Conservation (phyloP, 441 rosid species). For the Adansonia gregorii region DNA sequence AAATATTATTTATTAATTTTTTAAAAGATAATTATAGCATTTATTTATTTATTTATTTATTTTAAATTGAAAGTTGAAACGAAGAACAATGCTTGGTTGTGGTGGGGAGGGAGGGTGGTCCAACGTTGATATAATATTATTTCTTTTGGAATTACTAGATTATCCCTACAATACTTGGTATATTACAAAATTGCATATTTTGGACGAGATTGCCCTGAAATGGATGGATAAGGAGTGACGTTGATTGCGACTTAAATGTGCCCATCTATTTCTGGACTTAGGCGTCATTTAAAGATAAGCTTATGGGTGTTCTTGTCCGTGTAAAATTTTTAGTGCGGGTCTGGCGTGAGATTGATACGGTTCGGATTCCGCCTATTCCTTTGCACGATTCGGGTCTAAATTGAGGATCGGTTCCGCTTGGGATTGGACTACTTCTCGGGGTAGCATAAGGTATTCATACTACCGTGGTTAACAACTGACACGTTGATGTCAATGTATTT, state of each 20-base stretch:
- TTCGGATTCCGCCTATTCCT: constrained; percentile 21
- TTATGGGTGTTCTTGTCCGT: constrained; percentile 13
- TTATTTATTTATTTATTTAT: constrained; percentile 18
- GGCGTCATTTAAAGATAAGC: not conserved
- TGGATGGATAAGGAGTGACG: constrained; percentile 17
- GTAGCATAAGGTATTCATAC: not conserved
- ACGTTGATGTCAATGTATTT: not conserved
- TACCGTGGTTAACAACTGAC: not conserved
- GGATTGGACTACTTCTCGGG: not conserved
- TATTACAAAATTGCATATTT: constrained; percentile 13
- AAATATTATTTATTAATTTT: constrained; percentile 21
- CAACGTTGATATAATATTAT: constrained; percentile 30
- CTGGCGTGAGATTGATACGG: constrained; percentile 32
- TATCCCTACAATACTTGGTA: constrained; percentile 27
- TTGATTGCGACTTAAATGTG: not conserved
- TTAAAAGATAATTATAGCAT: constrained; percentile 20
- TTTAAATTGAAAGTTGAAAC: constrained; percentile 27
- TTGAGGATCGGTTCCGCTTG: not conserved
- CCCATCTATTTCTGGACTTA: not conserved
- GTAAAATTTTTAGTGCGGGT: not conserved
- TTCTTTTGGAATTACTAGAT: constrained; percentile 21
- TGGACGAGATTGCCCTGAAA: constrained; percentile 32
- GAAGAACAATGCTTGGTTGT: constrained; percentile 56
- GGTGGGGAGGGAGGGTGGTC: constrained; percentile 70
- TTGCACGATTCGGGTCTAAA: constrained; percentile 21